Evolutionary conservation across 768 basidiomycete genomes (phyloP).

Genomic region (Baorangia bicolor): DNA sequence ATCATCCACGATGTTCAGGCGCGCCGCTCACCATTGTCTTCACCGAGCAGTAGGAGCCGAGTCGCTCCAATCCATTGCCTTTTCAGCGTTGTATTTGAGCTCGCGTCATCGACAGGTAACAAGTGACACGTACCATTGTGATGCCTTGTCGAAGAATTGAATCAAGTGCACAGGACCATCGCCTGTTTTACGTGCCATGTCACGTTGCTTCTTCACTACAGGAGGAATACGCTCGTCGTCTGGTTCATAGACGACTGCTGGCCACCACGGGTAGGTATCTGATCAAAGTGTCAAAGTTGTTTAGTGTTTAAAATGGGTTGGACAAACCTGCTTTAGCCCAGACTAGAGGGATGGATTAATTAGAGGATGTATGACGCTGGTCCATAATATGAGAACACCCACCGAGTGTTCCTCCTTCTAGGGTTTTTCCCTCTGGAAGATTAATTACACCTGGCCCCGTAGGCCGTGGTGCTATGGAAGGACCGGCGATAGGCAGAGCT

Average conservation of each 20-base stretch:
- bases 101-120: neutral
- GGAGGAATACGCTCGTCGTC: constrained; percentile 58
- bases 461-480: constrained; percentile 6
- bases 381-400: constrained; percentile 17
- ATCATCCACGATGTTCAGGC: neutral
- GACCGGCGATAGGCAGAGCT: constrained; percentile 7
- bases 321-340: constrained; percentile 78
- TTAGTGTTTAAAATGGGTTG: neutral
- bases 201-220: constrained; percentile 30
- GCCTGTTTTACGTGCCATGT: constrained; percentile 34
- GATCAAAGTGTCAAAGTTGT: constrained; percentile 8
- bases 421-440: constrained; percentile 34
- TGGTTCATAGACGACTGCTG: constrained; percentile 71
- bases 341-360: constrained; percentile 42
- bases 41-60: constrained; percentile 65
- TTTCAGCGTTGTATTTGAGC: neutral
- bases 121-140: constrained; percentile 52
- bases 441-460: constrained; percentile 33
- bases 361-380: neutral
- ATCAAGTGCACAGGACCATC: constrained; percentile 58
- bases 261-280: constrained; percentile 88
- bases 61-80: constrained; percentile 65
- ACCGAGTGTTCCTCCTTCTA: constrained; percentile 69
- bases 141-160: constrained; percentile 73
- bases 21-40: constrained; percentile 59